phyloP scores from a whole-genome alignment of 768 basidiomycete species.

The Termitomyces sp. region DNA sequence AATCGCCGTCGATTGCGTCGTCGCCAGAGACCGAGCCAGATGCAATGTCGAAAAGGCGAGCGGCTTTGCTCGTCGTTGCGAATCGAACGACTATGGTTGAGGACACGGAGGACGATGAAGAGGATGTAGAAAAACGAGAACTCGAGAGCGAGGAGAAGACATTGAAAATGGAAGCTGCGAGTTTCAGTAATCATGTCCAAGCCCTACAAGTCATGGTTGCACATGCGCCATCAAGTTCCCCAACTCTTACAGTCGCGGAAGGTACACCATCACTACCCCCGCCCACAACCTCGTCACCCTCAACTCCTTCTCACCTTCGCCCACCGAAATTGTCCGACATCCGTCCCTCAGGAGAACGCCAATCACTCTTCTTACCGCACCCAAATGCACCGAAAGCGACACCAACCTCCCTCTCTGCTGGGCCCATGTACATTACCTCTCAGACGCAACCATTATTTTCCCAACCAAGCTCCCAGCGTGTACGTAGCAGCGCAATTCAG shows the following conservation, averaged over 20 bases:
- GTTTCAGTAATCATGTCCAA: neutral
- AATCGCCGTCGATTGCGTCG: slow-evolving; percentile 13
- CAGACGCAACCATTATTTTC: slow-evolving; percentile 12
- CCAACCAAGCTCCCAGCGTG: slow-evolving; percentile 6
- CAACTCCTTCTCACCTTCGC: slow-evolving; percentile 17
- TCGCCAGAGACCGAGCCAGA: slow-evolving; percentile 20
- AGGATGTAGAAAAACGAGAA: neutral
- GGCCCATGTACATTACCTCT: slow-evolving; percentile 40
- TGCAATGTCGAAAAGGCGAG: slow-evolving; percentile 3
- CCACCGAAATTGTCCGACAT: slow-evolving; percentile 23
- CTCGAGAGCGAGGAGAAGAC: slow-evolving; percentile 1
- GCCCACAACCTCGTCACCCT: slow-evolving; percentile 7
- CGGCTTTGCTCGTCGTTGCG: slow-evolving; percentile 15
- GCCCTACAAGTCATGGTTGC: neutral
- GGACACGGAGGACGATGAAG: slow-evolving; percentile 1
- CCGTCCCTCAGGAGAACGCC: slow-evolving; percentile 25
- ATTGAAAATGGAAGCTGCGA: neutral
- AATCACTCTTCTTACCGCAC: slow-evolving; percentile 39
- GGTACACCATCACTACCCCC: slow-evolving; percentile 10
- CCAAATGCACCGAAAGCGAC: slow-evolving; percentile 39
- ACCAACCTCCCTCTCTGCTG: slow-evolving; percentile 31
- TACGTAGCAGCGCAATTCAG: slow-evolving; percentile 13
- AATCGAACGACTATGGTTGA: slow-evolving; percentile 21
- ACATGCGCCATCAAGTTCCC: neutral
- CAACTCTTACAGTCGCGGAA: neutral